phyloP scores from a whole-genome alignment of 148 eudicot genomes.

The Chenopodium quinoa region DNA sequence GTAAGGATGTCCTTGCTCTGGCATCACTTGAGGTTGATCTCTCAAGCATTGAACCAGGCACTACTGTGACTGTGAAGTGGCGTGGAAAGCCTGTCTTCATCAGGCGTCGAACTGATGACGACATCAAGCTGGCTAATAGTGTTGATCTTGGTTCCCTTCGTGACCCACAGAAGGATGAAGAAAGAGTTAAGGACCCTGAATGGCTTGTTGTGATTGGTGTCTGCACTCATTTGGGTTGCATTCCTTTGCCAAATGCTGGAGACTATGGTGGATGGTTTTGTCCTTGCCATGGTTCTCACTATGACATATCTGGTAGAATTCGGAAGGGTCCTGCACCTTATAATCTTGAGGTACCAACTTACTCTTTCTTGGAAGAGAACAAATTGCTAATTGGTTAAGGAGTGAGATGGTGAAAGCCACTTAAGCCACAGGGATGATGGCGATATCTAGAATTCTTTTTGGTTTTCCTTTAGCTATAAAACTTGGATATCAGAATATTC shows the following conservation, averaged over 20 bases:
- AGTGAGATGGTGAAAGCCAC: neutral
- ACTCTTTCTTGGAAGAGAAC: constrained; percentile 66
- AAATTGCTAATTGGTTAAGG: constrained; percentile 58
- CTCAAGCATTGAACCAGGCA: constrained; percentile 66
- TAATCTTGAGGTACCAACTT: constrained; percentile 73
- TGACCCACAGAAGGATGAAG: constrained; percentile 65
- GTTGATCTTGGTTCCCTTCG: constrained; percentile 54
- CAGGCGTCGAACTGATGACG: constrained; percentile 62
- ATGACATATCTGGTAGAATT: constrained; percentile 68
- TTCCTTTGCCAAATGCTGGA: constrained; percentile 76
- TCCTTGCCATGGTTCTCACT: constrained; percentile 86
- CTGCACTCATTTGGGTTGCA: constrained; percentile 76
- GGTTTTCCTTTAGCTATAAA: constrained; percentile 5
- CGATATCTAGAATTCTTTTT: constrained; percentile 27
- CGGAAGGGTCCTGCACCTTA: constrained; percentile 77
- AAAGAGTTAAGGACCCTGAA: constrained; percentile 72
- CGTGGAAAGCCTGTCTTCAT: constrained; percentile 81
- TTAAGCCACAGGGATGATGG: constrained; percentile 20
- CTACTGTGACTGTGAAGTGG: constrained; percentile 84
- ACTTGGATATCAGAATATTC: constrained; percentile 15
- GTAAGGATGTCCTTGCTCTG: constrained; percentile 70
- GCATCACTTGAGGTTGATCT: constrained; percentile 78
- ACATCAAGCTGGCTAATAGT: constrained; percentile 56
- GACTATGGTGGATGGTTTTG: constrained; percentile 78
- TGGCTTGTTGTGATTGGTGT: constrained; percentile 77